phyloP scores from a whole-genome alignment of 345 rosid genomes.

The Rhizophora apiculata region DNA sequence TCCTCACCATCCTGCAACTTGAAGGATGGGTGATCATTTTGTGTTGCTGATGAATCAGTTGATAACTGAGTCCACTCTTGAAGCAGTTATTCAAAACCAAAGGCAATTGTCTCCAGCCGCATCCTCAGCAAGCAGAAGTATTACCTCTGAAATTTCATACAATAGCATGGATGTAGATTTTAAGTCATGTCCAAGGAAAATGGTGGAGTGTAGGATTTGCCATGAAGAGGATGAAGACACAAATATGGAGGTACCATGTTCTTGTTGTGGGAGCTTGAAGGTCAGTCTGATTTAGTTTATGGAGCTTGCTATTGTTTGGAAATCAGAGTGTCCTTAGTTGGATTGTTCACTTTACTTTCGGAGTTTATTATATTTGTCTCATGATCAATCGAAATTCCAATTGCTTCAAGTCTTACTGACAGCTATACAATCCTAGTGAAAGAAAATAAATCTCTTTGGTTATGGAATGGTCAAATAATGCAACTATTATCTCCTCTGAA shows the following conservation, averaged over 20 bases:
- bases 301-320: conserved; percentile 2
- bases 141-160: conserved; percentile 24
- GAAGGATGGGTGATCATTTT: conserved; percentile 76
- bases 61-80: conserved; percentile 47
- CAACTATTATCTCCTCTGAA: not conserved
- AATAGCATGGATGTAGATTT: conserved; percentile 29
- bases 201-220: conserved; percentile 78
- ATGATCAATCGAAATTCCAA: too few relatives aligned
- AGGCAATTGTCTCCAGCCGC: conserved; percentile 17
- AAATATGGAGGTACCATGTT: conserved; percentile 79
- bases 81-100: conserved; percentile 32
- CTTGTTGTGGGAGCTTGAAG: conserved; percentile 88
- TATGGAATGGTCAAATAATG: not conserved
- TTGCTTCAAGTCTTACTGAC: too few relatives aligned
- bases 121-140: conserved; percentile 20
- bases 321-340: not conserved
- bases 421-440: too few relatives aligned
- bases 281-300: conserved; percentile 28
- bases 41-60: conserved; percentile 58
- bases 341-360: not conserved
- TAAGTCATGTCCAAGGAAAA: conserved; percentile 34
- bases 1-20: conserved; percentile 11
- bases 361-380: too few relatives aligned
- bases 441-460: not conserved
- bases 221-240: conserved; percentile 78